Conservation (phyloP, 1,284 basidiomycete genomes). For the Moesziomyces sp. region DNA sequence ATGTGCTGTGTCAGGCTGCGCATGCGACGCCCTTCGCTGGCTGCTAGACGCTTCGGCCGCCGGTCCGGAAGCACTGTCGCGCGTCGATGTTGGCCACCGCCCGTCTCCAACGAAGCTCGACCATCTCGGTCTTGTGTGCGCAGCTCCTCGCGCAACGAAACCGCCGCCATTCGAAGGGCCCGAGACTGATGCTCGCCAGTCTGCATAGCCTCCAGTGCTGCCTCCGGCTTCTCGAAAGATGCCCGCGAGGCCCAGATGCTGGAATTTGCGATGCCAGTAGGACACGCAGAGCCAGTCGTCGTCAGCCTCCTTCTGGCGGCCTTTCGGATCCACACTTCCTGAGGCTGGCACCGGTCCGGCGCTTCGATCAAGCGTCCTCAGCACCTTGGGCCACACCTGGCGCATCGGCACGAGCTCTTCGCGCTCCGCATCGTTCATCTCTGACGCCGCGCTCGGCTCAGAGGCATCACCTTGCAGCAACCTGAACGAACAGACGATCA, state of each 20-base stretch:
- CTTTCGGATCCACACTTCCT: background rate
- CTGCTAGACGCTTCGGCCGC: background rate
- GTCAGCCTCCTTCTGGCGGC: background rate
- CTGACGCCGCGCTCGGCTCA: background rate
- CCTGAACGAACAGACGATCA: slow-evolving; percentile 13
- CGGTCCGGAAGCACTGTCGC: slow-evolving; percentile 8
- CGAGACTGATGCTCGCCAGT: slow-evolving; percentile 31
- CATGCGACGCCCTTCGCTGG: slow-evolving; percentile 14
- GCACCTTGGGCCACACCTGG: slow-evolving; percentile 12
- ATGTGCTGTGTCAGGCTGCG: slow-evolving; percentile 1
- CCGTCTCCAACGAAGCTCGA: slow-evolving; percentile 32
- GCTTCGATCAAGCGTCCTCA: background rate
- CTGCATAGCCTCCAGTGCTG: slow-evolving; percentile 13
- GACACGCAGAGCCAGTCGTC: slow-evolving; percentile 23
- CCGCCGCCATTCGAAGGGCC: background rate
- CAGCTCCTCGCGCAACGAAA: background rate
- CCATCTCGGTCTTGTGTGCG: slow-evolving; percentile 18
- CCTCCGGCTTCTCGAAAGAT: slow-evolving; percentile 19
- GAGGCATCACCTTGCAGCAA: slow-evolving; percentile 3
- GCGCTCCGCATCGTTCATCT: background rate
- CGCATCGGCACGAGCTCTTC: slow-evolving; percentile 21
- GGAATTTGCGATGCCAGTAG: slow-evolving; percentile 39
- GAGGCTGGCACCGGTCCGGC: background rate
- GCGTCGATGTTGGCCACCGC: slow-evolving; percentile 6
- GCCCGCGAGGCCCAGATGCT: slow-evolving; percentile 29